These are phyloP conservation scores for Mucor racemosus DNA, from an alignment of 371 early-diverging fungal species.

Conservation along the genomic window DNA sequence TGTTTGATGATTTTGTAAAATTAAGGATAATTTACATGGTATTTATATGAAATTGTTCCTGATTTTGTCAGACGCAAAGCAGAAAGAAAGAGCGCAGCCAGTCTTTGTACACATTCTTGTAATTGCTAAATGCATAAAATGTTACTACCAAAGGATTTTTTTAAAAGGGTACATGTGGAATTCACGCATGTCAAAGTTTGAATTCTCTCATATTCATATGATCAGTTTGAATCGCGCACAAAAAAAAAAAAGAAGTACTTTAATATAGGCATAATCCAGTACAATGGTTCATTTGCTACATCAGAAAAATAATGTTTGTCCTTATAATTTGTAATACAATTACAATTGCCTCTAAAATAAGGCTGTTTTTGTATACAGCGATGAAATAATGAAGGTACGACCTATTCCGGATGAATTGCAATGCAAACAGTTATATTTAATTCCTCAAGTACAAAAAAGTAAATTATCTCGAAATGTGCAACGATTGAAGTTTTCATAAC, in stretches of 20 bases:
- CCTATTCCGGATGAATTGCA: neutral
- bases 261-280: neutral
- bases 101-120: neutral
- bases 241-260: neutral
- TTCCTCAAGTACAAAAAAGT: no score
- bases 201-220: neutral
- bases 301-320: neutral
- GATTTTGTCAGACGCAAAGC: neutral
- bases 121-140: neutral
- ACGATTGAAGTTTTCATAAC: neutral
- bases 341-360: neutral
- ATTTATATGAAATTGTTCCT: neutral
- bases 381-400: neutral
- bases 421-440: neutral
- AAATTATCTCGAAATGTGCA: no score
- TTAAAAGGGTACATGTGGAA: neutral
- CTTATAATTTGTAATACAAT: neutral
- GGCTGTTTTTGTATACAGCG: neutral
- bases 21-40: neutral
- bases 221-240: neutral
- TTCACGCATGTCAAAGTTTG: neutral
- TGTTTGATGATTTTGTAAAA: constrained; percentile 10
- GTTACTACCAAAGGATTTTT: neutral
- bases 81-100: neutral
- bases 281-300: neutral